Evolutionary conservation across 2,329 filamentous ascomycete species (phyloP).

Genomic region (Fusarium brachygibbosum): DNA sequence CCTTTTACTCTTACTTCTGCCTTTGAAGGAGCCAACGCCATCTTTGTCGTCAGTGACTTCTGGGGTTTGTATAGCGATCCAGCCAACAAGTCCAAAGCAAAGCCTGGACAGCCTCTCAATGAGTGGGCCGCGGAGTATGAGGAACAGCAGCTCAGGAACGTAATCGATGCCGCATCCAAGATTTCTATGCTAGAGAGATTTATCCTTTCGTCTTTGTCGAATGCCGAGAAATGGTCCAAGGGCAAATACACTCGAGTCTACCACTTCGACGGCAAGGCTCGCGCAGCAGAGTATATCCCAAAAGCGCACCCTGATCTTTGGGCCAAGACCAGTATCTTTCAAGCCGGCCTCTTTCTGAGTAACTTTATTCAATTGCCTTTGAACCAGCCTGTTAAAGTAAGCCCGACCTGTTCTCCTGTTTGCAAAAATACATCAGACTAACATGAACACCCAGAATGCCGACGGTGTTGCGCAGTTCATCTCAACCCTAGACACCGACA

Average conservation of each 20-base stretch:
- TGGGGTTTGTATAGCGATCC: slow-evolving; percentile 38
- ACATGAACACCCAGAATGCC: slow-evolving; percentile 10
- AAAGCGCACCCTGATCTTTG: slow-evolving; percentile 35
- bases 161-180: slow-evolving; percentile 54
- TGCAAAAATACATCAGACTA: background rate
- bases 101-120: slow-evolving; percentile 32
- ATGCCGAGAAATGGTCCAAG: slow-evolving; percentile 54
- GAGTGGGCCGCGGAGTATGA: slow-evolving; percentile 50
- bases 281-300: slow-evolving; percentile 49
- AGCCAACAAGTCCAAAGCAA: slow-evolving; percentile 20
- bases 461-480: slow-evolving; percentile 42
- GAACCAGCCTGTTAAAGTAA: slow-evolving; percentile 30
- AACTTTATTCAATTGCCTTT: slow-evolving; percentile 14
- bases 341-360: slow-evolving; percentile 38
- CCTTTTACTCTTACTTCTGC: background rate
- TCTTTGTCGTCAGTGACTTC: slow-evolving; percentile 52
- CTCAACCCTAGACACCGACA: slow-evolving; percentile 18
- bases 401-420: rapidly evolving
- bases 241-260: slow-evolving; percentile 58
- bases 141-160: slow-evolving; percentile 53
- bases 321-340: slow-evolving; percentile 43
- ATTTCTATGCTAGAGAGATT: slow-evolving; percentile 54
- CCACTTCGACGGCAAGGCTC: slow-evolving; percentile 60
- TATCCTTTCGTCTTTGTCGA: slow-evolving; percentile 55
- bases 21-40: slow-evolving; percentile 22